Conservation (phyloP, 2,329 filamentous ascomycete genomes). For the Arthrobotrys musiformis region DNA sequence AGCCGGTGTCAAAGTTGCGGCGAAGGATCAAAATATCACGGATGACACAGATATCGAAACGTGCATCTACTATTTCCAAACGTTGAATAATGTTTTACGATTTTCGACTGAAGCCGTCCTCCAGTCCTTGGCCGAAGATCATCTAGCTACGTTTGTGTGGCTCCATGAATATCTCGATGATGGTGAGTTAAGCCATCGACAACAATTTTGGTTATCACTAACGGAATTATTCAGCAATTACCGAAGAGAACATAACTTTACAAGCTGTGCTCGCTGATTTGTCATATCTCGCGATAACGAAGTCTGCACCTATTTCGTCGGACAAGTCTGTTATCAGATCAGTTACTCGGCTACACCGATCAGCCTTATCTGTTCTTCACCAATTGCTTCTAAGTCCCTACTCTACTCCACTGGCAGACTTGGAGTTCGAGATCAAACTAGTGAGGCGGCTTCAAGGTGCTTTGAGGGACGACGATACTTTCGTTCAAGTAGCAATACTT, state of each 20-base stretch:
- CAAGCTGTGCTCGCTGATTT: constrained; percentile 75
- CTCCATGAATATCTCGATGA: constrained; percentile 53
- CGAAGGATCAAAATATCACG: constrained; percentile 62
- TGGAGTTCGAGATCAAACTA: constrained; percentile 76
- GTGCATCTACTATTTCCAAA: constrained; percentile 80
- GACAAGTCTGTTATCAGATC: constrained; percentile 63
- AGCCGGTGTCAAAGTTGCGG: constrained; percentile 59
- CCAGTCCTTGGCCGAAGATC: constrained; percentile 32
- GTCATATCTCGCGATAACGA: constrained; percentile 69
- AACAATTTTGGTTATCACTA: constrained; percentile 41
- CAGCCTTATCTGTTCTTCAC: constrained; percentile 75
- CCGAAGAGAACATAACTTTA: constrained; percentile 70
- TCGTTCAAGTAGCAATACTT: constrained; percentile 79
- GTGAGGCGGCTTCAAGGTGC: constrained; percentile 74
- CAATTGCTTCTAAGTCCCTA: constrained; percentile 75
- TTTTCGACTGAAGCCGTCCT: constrained; percentile 62
- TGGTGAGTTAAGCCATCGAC: constrained; percentile 40
- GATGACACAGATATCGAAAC: constrained; percentile 77
- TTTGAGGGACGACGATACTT: constrained; percentile 71
- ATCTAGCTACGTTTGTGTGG: constrained; percentile 21
- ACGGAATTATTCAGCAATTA: constrained; percentile 49
- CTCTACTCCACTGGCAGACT: constrained; percentile 69
- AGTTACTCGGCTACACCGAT: constrained; percentile 75
- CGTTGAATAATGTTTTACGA: constrained; percentile 77
- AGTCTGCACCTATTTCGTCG: constrained; percentile 65